Evolutionary conservation across 768 basidiomycete genomes (phyloP).

Genomic region (Jaapia argillacea): DNA sequence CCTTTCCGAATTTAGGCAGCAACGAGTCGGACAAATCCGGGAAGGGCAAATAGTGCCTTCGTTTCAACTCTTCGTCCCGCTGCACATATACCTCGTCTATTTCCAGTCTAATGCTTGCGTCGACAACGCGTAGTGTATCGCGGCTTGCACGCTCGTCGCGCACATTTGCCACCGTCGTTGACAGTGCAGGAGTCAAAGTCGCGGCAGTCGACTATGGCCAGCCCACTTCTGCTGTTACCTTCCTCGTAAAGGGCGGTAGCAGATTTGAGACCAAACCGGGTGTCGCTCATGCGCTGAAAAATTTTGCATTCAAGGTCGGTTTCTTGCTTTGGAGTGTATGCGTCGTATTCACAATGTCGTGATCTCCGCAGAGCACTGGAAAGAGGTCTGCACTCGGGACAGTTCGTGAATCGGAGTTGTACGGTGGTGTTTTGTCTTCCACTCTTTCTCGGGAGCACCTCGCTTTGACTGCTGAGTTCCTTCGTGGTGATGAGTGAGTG

Average conservation of each 20-base stretch:
- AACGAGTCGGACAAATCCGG: too few species aligned
- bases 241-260: slow-evolving; percentile 89
- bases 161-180: slow-evolving; percentile 76
- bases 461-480: slow-evolving; percentile 88
- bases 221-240: slow-evolving; percentile 77
- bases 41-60: too few species aligned
- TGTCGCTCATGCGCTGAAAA: slow-evolving; percentile 90
- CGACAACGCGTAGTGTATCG: slow-evolving; percentile 4
- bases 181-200: slow-evolving; percentile 75
- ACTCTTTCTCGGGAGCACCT: slow-evolving; percentile 84
- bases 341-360: not conserved
- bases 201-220: slow-evolving; percentile 76
- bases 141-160: slow-evolving; percentile 50
- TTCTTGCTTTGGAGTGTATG: not conserved
- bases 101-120: too few species aligned
- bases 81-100: too few species aligned
- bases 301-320: slow-evolving; percentile 97
- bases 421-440: slow-evolving; percentile 85
- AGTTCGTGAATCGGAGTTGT: slow-evolving; percentile 86
- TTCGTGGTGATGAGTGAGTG: slow-evolving; percentile 92
- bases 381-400: slow-evolving; percentile 84
- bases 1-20: too few species aligned
- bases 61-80: too few species aligned
- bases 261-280: slow-evolving; percentile 85
- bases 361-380: slow-evolving; percentile 59